Percentiles rank a stretch among this genome's conserved stretches.
Evolutionary conservation across 805 yeast species (phyloP).

Genomic region (Metschnikowia anglica): DNA sequence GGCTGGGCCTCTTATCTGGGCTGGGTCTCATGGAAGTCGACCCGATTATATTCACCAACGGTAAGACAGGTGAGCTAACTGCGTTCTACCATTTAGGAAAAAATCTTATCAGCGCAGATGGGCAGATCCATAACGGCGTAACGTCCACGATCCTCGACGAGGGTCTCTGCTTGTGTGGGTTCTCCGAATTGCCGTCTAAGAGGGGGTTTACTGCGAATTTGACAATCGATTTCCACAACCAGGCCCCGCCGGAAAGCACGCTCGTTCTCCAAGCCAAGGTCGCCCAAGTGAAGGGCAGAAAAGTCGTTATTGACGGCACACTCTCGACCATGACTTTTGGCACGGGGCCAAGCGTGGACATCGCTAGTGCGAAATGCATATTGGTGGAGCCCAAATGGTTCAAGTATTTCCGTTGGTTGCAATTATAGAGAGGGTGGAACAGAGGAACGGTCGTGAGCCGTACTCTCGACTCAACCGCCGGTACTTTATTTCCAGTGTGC

Average conservation of each 20-base stretch:
- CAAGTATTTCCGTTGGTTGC: constrained; percentile 55
- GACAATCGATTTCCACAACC: constrained; percentile 61
- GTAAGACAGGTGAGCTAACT: constrained; percentile 50
- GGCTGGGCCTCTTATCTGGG: constrained; percentile 71
- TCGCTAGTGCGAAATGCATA: constrained; percentile 67
- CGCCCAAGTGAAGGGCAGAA: constrained; percentile 67
- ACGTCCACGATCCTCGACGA: constrained; percentile 81
- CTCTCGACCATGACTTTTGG: constrained; percentile 50
- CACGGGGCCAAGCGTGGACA: constrained; percentile 30
- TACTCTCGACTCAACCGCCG: no score
- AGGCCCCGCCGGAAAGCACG: constrained; percentile 60
- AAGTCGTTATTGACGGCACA: constrained; percentile 72
- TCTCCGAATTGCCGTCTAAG: constrained; percentile 71
- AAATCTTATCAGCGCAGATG: constrained; percentile 63
- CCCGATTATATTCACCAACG: constrained; percentile 63
- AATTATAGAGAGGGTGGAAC: not conserved
- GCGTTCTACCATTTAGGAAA: constrained; percentile 73
- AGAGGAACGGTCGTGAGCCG: not conserved
- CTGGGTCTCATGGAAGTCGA: constrained; percentile 68
- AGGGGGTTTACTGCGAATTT: constrained; percentile 89
- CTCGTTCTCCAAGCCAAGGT: constrained; percentile 70
- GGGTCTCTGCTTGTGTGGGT: constrained; percentile 81
- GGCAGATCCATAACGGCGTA: constrained; percentile 79
- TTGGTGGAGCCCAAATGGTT: constrained; percentile 90
- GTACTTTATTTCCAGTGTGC: no score